Conservation (phyloP, 371 early-diverging fungal species). For the Mucor indicus region DNA sequence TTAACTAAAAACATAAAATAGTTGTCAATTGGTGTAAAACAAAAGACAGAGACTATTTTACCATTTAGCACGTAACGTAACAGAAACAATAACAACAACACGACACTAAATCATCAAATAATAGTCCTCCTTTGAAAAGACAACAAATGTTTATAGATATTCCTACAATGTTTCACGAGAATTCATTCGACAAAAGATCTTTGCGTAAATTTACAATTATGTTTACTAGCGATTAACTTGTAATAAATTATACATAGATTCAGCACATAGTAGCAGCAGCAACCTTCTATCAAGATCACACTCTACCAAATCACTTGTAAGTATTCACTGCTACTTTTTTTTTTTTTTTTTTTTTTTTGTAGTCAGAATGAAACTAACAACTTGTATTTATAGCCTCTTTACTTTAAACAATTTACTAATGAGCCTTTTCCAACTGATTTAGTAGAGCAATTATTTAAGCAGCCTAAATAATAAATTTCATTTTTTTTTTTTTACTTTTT, state of each 20-base stretch:
- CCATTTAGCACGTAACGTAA: constrained; percentile 33
- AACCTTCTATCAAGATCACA: constrained; percentile 13
- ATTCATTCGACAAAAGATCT: constrained; percentile 25
- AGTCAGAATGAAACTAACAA: too few relatives aligned
- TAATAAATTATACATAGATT: constrained; percentile 3
- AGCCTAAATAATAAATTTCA: neutral
- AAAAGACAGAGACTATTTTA: constrained; percentile 22
- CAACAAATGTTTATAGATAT: constrained; percentile 40
- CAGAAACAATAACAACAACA: too few relatives aligned
- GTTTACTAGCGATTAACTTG: constrained; percentile 13
- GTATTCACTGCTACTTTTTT: neutral
- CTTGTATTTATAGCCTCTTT: constrained; percentile 14
- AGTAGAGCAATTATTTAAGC: constrained; percentile 31
- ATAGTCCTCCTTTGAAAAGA: constrained; percentile 38
- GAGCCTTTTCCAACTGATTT: constrained; percentile 34
- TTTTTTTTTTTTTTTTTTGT: too few relatives aligned
- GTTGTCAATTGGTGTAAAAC: constrained; percentile 36
- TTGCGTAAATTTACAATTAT: constrained; percentile 30
- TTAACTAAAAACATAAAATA: neutral
- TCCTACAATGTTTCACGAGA: constrained; percentile 35
- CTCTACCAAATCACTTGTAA: constrained; percentile 27
- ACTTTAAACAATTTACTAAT: constrained; percentile 20
- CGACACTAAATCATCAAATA: too few relatives aligned
- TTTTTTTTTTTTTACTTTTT: neutral
- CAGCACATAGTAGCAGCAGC: neutral